Base-by-base conservation (phyloP, 805 yeast species). In the Teunomyces atbi region DNA sequence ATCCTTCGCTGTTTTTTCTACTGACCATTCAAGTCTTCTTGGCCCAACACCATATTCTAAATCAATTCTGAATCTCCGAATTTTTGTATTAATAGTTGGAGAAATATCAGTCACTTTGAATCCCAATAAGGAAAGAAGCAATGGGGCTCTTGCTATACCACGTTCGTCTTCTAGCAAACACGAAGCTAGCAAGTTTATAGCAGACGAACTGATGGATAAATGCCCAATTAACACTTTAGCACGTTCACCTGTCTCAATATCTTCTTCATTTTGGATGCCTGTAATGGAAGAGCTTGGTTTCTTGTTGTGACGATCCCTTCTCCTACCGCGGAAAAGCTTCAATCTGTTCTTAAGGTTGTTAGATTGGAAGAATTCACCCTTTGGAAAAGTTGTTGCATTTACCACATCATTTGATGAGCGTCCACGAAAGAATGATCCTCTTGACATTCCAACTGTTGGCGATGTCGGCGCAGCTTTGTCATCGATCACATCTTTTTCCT, bases 41-140 rank as follows among this genome's bases (percentile, higher is more conserved):
- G 82, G 79, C 1, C 96, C 96, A 27, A 90, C 80, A 5, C 98
- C 99, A 59, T 94, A 94, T 60, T 91, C 96, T 38, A 94, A 70
- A 41, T 85, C 87, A n/a, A 94, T 69, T 48, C 78, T 73, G 54
- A 79, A 86, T 45, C 73, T 77, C 46, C 71, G 54, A 44, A 71
- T 75, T 48, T 70, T 73, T 1, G 76, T 65, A 41, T 58, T 51
- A 3, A 64, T 64, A 44, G 55, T 71, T 46, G 64, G 62, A 0
- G 82, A 71, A 7, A 74, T 63, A 52, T 81, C 83, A 35, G 77
- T 65, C 4, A 94, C 74, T 36, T 77, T 74, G 35, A 90, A 72
- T 5, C 89, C 85, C 19, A 94, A 59, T 63, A 90, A 79, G 13
- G 87, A 84, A 33, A 90, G 65, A 34, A 94, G 64, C 28, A 92